Evolutionary conservation across 345 rosid genomes (phyloP).

Genomic region (Citropsis articulata): DNA sequence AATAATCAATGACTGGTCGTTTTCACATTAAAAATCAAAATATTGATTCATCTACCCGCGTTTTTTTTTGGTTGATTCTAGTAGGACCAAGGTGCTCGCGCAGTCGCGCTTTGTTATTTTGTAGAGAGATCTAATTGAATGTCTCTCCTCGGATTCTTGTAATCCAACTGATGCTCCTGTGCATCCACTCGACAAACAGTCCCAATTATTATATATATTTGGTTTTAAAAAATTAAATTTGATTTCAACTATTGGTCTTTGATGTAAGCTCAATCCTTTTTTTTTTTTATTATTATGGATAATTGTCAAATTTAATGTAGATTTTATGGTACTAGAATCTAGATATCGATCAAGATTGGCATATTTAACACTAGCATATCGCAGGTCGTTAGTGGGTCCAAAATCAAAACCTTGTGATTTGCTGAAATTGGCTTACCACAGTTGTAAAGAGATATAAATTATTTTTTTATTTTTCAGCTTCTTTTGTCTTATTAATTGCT

Average conservation of each 20-base stretch:
- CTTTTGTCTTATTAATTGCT: neutral
- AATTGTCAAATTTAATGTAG: neutral
- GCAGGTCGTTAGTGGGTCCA: neutral
- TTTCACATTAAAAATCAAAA: neutral
- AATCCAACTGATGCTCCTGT: neutral
- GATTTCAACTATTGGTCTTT: neutral
- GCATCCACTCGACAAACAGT: neutral
- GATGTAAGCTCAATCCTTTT: neutral
- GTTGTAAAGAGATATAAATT: neutral
- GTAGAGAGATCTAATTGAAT: neutral
- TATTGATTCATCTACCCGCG: neutral
- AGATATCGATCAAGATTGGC: neutral
- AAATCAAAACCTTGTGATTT: neutral
- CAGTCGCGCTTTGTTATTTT: neutral
- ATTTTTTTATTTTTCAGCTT: neutral
- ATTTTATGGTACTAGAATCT: neutral
- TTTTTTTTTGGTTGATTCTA: neutral
- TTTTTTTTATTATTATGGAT: too few relatives aligned
- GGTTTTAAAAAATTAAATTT: too few relatives aligned
- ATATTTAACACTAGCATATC: neutral
- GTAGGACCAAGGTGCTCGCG: neutral
- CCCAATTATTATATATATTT: too few relatives aligned
- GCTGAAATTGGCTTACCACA: neutral
- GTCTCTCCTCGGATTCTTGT: neutral
- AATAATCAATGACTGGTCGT: neutral